phyloP scores from a whole-genome alignment of 768 basidiomycete genomes.

The Lactarius pseudohatsudake region DNA sequence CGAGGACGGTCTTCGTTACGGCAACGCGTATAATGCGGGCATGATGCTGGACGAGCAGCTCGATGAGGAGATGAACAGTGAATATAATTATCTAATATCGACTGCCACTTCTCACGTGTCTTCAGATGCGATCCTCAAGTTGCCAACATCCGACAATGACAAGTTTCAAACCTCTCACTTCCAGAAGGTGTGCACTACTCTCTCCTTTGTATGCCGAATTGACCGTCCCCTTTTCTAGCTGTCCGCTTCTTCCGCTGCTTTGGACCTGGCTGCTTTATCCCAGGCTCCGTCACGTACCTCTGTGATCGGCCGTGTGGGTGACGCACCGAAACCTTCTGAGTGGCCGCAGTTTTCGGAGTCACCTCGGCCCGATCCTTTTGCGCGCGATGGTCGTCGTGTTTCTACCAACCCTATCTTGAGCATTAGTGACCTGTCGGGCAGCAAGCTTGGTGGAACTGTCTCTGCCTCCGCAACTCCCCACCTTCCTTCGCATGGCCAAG shows the following conservation, averaged over 20 bases:
- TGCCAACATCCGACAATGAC: slow-evolving; percentile 87
- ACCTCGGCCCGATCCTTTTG: slow-evolving; percentile 58
- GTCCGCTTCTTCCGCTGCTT: slow-evolving; percentile 85
- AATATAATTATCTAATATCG: slow-evolving; percentile 34
- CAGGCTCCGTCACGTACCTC: slow-evolving; percentile 73
- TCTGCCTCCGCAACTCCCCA: slow-evolving; percentile 67
- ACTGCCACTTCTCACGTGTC: slow-evolving; percentile 14
- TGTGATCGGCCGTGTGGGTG: slow-evolving; percentile 52
- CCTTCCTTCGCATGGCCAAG: slow-evolving; percentile 60
- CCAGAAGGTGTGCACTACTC: slow-evolving; percentile 54
- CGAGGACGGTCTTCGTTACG: slow-evolving; percentile 59
- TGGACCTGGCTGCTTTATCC: slow-evolving; percentile 88
- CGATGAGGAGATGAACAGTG: slow-evolving; percentile 93
- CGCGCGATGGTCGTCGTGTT: slow-evolving; percentile 63
- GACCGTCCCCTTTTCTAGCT: slow-evolving; percentile 44
- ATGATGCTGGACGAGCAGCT: slow-evolving; percentile 93
- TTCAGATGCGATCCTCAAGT: slow-evolving; percentile 82
- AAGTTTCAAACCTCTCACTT: slow-evolving; percentile 68
- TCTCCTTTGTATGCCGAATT: slow-evolving; percentile 13
- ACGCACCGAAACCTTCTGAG: slow-evolving; percentile 75
- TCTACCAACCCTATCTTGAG: slow-evolving; percentile 75
- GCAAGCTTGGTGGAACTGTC: slow-evolving; percentile 45
- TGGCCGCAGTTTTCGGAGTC: slow-evolving; percentile 88
- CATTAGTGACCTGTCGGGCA: slow-evolving; percentile 47
- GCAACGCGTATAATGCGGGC: slow-evolving; percentile 72